These are phyloP conservation scores for Claviceps humidiphila DNA, from an alignment of 2,329 filamentous ascomycete genomes.

Conservation along the genomic window DNA sequence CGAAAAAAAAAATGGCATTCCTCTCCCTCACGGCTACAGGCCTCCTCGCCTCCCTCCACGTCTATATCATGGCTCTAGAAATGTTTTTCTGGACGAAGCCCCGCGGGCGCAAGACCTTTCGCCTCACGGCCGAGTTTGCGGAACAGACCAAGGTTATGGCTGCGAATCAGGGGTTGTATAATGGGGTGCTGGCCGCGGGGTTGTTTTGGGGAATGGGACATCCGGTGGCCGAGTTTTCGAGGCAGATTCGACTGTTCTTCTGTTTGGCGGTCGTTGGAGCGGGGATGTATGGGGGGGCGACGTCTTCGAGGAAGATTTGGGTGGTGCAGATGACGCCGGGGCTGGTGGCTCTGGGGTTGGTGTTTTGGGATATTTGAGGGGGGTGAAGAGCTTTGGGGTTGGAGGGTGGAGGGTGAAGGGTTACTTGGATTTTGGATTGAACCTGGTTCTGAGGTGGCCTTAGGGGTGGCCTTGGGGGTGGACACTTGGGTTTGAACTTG, in stretches of 20 bases:
- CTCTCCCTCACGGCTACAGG: conserved; percentile 22
- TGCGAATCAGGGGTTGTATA: conserved; percentile 40
- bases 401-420: too few relatives aligned
- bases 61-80: conserved; percentile 36
- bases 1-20: neutral
- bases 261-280: conserved; percentile 30
- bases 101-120: conserved; percentile 30
- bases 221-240: conserved; percentile 26
- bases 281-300: conserved; percentile 30
- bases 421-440: too few relatives aligned
- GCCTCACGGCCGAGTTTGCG: conserved; percentile 30
- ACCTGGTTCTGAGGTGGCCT: too few relatives aligned
- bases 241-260: conserved; percentile 35
- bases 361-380: conserved; percentile 10
- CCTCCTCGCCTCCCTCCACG: conserved; percentile 28
- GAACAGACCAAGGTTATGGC: conserved; percentile 30
- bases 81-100: conserved; percentile 37
- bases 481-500: too few relatives aligned
- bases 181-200: conserved; percentile 38
- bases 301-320: conserved; percentile 27
- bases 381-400: neutral
- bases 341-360: neutral
- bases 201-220: conserved; percentile 34
- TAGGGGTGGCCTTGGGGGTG: too few relatives aligned
- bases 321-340: conserved; percentile 26